Evolutionary conservation across 2,329 filamentous ascomycete species (phyloP).

Genomic region (Ophiocordyceps unilateralis): DNA sequence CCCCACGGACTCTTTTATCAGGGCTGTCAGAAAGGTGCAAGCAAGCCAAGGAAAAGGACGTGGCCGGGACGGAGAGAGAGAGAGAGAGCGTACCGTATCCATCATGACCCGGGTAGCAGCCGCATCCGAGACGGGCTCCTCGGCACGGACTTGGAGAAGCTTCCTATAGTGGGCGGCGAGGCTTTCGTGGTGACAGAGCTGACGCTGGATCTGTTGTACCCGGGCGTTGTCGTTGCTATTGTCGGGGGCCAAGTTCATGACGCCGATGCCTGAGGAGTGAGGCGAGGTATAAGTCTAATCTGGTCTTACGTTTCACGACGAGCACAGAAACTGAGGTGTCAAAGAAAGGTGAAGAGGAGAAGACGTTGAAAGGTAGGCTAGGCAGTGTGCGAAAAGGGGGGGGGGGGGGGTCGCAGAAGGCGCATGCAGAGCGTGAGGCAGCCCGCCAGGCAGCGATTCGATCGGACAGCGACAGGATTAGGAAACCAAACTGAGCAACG

Average conservation of each 20-base stretch:
- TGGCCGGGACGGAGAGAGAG: too few relatives aligned
- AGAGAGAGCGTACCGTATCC: too few relatives aligned
- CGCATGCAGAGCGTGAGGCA: not conserved
- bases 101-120: too few relatives aligned
- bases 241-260: not conserved
- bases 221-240: not conserved
- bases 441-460: not conserved
- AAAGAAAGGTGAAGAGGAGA: not conserved
- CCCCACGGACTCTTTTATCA: slow-evolving; percentile 6
- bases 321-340: not conserved
- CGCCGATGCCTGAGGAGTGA: not conserved
- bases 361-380: not conserved
- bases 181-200: not conserved
- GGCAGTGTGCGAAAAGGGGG: not conserved
- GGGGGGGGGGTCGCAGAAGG: not conserved
- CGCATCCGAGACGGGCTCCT: not conserved
- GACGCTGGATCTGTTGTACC: slow-evolving; percentile 1
- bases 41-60: too few relatives aligned
- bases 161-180: slow-evolving; percentile 1
- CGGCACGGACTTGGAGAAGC: not conserved
- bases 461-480: not conserved
- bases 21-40: too few relatives aligned
- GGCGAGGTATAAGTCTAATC: too few relatives aligned
- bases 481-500: not conserved
- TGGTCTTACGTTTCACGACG: not conserved